Base-by-base conservation (phyloP, 2,329 filamentous ascomycete species). In the Coniochaeta sp. region DNA sequence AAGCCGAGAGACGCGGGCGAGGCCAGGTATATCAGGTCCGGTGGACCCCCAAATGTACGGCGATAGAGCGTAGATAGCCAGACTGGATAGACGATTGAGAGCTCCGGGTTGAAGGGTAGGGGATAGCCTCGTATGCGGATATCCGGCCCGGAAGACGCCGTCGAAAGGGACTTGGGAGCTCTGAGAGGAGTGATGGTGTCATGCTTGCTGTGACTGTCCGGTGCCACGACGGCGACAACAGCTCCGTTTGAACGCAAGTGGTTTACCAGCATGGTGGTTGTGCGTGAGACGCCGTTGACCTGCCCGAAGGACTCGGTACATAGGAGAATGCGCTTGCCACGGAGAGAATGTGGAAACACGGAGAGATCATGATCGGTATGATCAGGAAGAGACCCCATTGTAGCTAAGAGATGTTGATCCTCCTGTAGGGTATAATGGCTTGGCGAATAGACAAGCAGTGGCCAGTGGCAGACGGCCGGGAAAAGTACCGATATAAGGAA, bases 261-360 rank as follows among this genome's bases (percentile, higher is more conserved):
- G 68, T 85, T 83, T 59, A 90, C 84, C 58, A 90, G 79, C 77
- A 86, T 89, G 65, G 86, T 76, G 0, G 88, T 90, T 5, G 87
- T 90, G 62, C 86, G 80, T 67, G 84, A 88, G 54, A 90, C 87
- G n/a, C 88, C 87, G 68, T 90, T 90, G 69, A 90, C 85, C 0
- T 87, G 87, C 3, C 87, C 87, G 61, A 89, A 87, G 0, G 86
- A 89, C 69, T 90, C 88, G 16, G 87, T 89, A 63, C 86, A 88
- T 8, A 90, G 79, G 8, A 90, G 73, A 62, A 90, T 79, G 63
- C 81, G 81, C 70, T 85, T 87, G 11, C 83, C 84, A 40, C 76
- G 73, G n/a, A 89, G 77, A 9, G 74, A 67, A 1, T 69, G 47
- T 0, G 81, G 81, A 62, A 83, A 84, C 43, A 70, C 63, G 12